Base-by-base conservation (phyloP, 108 stramenopile genomes). In the Skeletonema grethae region DNA sequence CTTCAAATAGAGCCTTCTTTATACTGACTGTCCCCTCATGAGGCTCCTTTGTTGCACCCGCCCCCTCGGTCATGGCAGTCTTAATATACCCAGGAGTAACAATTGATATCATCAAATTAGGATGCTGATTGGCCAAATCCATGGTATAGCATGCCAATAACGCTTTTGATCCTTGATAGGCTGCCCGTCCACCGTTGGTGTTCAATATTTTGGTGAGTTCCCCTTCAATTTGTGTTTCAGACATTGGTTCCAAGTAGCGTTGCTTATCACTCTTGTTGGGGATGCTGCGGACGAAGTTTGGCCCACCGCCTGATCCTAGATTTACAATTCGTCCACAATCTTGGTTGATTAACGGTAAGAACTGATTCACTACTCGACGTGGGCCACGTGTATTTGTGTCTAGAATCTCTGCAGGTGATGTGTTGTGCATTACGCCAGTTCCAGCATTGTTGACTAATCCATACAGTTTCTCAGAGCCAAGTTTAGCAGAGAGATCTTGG, bases 381-480 rank as follows among this genome's bases (percentile, higher is more conserved):
- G 85, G 77, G 11, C 89, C 89, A 45, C 79, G 79, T 34, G 79
- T 77, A 58, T 90, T 90, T n/a, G 79, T 83, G 48, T 83, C 79
- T 13, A 90, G 63, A 55, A 86, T 77, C 63, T 77, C 79, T 13
- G 60, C 28, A 24, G 79, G 71, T 4, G 9, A 11, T 6, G 72
- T 46, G 9, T 68, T 74, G 58, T 72, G 76, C 43, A 61, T 31
- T 5, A 82, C 24, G 45, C 85, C 85, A 20, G 78, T 83, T 30
- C 89, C 89, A n/a, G 89, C 89, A 77, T 90, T 90, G 50, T 87
- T 87, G 50, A 90, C 85, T 53, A 90, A 83, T 10, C 73, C 89
- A 60, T 84, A 82, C n/a, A 90, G 61, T 53, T 61, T 72, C 18
- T 70, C 62, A 16, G 25, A 38, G 13, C 72, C 71, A 13, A 79